Evolutionary conservation across 805 yeast genomes (phyloP).

Genomic region (Scheffersomyces ergatensis): DNA sequence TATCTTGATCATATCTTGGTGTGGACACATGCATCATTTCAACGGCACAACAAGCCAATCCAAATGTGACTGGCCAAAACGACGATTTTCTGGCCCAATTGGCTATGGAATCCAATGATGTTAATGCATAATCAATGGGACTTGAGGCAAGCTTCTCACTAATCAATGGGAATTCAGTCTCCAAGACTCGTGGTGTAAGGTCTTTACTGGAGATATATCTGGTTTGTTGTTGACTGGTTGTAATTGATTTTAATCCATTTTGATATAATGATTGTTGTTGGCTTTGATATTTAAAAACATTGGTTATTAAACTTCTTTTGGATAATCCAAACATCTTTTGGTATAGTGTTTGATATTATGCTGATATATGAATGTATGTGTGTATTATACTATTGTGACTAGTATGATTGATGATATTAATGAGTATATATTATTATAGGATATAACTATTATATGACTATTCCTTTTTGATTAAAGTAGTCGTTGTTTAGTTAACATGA

Average conservation of each 20-base stretch:
- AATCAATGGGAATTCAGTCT: conserved; percentile 69
- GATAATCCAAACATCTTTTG: conserved; percentile 3
- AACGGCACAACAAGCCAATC: conserved; percentile 90
- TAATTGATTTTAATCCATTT: not conserved
- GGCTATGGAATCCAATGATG: conserved; percentile 77
- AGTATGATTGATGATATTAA: no score
- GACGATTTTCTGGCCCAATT: conserved; percentile 92
- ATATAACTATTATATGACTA: no score
- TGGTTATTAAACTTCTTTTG: not conserved
- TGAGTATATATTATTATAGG: not conserved
- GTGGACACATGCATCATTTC: conserved; percentile 95
- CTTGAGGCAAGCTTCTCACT: conserved; percentile 53
- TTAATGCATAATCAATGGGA: conserved; percentile 76
- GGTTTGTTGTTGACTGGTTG: not conserved
- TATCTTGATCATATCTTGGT: conserved; percentile 89
- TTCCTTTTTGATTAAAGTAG: no score
- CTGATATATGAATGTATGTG: no score
- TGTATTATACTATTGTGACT: no score
- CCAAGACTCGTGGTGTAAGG: conserved; percentile 51
- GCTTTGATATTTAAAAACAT: not conserved
- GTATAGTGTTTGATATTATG: no score
- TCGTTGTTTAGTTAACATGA: no score
- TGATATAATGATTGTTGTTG: not conserved
- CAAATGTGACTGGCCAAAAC: conserved; percentile 92
- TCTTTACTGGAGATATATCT: conserved; percentile 36